A percentile compares a stretch with the other conserved stretches of the same genome.
phyloP scores from a whole-genome alignment of 1,284 basidiomycete genomes.

The Earliella scabrosa region DNA sequence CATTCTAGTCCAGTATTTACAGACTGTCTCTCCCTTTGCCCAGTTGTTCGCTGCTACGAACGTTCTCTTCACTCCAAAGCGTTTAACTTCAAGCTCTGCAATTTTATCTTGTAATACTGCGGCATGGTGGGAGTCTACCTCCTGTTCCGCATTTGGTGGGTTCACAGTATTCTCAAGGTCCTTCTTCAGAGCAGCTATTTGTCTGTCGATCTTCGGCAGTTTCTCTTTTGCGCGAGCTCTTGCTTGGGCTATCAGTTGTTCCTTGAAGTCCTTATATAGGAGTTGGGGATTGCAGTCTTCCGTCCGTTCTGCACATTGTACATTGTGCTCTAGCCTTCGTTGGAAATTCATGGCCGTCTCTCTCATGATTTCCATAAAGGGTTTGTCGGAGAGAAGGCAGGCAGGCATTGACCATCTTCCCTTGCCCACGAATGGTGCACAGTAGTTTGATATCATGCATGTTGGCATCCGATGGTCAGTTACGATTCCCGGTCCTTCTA shows the following conservation, averaged over 20 bases:
- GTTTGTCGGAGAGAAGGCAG: background rate
- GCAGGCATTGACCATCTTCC: background rate
- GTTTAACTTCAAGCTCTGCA: background rate
- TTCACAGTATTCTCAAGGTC: background rate
- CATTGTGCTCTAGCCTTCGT: background rate
- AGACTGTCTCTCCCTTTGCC: conserved; percentile 35
- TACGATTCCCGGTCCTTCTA: background rate
- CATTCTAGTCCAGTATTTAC: conserved; percentile 36
- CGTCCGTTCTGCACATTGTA: background rate
- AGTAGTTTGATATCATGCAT: background rate
- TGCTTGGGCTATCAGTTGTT: too few species aligned
- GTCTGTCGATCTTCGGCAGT: too few species aligned
- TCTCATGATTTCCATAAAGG: background rate
- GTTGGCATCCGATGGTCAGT: background rate
- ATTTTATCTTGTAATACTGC: background rate
- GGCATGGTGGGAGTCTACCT: background rate
- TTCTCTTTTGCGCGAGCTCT: too few species aligned
- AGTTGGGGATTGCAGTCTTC: too few species aligned
- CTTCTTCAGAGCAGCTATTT: background rate
- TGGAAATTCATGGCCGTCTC: background rate
- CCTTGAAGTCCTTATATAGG: too few species aligned
- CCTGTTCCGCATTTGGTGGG: background rate
- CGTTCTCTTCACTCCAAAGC: background rate
- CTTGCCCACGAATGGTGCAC: background rate
- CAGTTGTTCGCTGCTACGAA: background rate